Base-by-base conservation (phyloP, 2,329 filamentous ascomycete genomes). In the Beauveria medogensis region DNA sequence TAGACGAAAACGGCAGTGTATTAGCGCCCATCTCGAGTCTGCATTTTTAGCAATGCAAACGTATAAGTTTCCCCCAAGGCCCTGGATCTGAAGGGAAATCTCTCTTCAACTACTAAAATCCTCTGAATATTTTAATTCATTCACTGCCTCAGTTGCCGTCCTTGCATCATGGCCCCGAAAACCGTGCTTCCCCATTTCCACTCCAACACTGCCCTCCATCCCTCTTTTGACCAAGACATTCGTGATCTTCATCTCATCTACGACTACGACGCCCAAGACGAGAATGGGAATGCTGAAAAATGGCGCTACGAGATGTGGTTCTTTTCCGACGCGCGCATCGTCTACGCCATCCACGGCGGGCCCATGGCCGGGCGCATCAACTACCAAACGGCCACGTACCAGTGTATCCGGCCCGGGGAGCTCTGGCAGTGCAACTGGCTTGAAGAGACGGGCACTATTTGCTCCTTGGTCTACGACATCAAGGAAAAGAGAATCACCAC, bases 291-390 rank as follows among this genome's bases (percentile, higher is more conserved):
- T 5, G 77, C 80, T 0, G 79, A 83, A 56, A 84, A 82, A 67
- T 85, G 82, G 83, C 77, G 80, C 2, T 85, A 85, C 65, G 82
- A 85, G 63, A 78, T 85, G 67, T 85, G 82, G 82, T 84, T 84
- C 70, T 81, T 80, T 65, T 82, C 77, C n/a, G 70, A 77, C 20
- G 71, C 76, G 59, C 77, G 81, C 5, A 77, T 83, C 53, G 78
- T 85, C 62, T 85, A 85, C 65, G 77, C 78, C 26, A 85, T 85
- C 59, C 82, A 85, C 64, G 81, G 82, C 4, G 82, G 82, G 0
- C 82, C 82, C 3, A 85, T 85, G 82, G 77, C 78, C 0, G 80
- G 81, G 2, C 75, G 80, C 3, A 70, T 72, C 56, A 83, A 83
- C 68, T 83, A 77, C 67, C 81, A 84, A 65, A 74, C 76, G 1